A percentile compares a stretch with the other conserved stretches of the same genome.
Conservation (phyloP, 176 grass and related monocot species). For the Tuctoria greenei region DNA sequence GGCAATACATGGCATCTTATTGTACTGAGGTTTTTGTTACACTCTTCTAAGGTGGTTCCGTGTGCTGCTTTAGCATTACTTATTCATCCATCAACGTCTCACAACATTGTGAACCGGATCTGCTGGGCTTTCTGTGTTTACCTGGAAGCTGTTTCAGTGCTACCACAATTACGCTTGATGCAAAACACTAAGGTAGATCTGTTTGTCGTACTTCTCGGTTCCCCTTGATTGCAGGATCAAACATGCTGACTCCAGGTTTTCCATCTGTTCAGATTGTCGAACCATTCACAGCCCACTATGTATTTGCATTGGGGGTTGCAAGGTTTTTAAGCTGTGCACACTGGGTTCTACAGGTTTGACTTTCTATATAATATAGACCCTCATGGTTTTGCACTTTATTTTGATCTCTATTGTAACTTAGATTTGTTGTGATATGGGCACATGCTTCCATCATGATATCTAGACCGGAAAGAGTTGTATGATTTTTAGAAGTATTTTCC, state of each 20-base stretch:
- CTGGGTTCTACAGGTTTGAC: slow-evolving; percentile 90
- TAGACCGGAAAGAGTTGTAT: background rate
- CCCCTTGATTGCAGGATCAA: slow-evolving; percentile 19
- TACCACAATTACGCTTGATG: slow-evolving; percentile 92
- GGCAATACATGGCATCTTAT: slow-evolving; percentile 2
- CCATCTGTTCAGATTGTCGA: slow-evolving; percentile 80
- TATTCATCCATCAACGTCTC: slow-evolving; percentile 92
- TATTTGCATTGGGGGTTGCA: slow-evolving; percentile 92
- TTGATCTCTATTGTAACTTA: background rate
- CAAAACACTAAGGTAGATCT: slow-evolving; percentile 90
- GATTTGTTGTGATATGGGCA: background rate
- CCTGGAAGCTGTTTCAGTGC: slow-evolving; percentile 93
- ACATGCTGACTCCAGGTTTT: slow-evolving; percentile 16
- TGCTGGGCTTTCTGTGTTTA: slow-evolving; percentile 97
- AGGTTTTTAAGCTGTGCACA: slow-evolving; percentile 98
- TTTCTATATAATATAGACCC: slow-evolving; percentile 2
- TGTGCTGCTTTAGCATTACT: slow-evolving; percentile 77
- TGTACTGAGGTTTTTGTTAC: slow-evolving; percentile 5
- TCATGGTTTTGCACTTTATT: background rate
- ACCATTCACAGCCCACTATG: slow-evolving; percentile 97
- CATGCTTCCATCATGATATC: background rate
- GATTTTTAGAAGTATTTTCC: background rate
- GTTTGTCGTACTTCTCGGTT: background rate
- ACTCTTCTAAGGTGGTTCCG: slow-evolving; percentile 62
- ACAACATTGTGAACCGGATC: slow-evolving; percentile 86